Percentiles rank a stretch among this genome's conserved stretches.
Evolutionary conservation across 192 early-diverging fungal species (phyloP).

Genomic region (Rhizophagus prolifer): DNA sequence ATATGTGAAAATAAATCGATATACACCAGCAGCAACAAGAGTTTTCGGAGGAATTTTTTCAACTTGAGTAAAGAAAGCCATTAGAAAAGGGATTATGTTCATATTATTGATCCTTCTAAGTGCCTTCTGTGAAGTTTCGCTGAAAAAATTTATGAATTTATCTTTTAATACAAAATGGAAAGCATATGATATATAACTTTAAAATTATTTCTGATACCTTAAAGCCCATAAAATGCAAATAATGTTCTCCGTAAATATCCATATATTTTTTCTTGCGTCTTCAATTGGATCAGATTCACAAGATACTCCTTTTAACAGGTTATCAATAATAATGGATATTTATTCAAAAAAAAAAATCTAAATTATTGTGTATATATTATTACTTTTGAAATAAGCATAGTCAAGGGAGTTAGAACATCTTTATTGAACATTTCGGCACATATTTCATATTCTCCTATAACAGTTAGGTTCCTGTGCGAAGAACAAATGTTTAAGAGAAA

Average conservation of each 20-base stretch:
- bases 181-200: neutral
- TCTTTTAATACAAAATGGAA: neutral
- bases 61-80: slow-evolving; percentile 62
- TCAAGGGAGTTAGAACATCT: slow-evolving; percentile 55
- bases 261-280: slow-evolving; percentile 45
- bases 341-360: too few relatives aligned
- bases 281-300: slow-evolving; percentile 34
- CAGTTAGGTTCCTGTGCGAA: slow-evolving; percentile 56
- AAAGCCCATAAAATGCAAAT: slow-evolving; percentile 57
- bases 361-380: slow-evolving; percentile 2
- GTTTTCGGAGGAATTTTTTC: slow-evolving; percentile 50
- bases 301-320: slow-evolving; percentile 36
- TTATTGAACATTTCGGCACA: slow-evolving; percentile 57
- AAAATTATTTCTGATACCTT: slow-evolving; percentile 31
- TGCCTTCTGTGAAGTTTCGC: slow-evolving; percentile 70
- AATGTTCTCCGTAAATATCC: slow-evolving; percentile 60
- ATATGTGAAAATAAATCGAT: neutral
- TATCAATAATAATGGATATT: slow-evolving; percentile 35
- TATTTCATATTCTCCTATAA: slow-evolving; percentile 52
- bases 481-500: neutral
- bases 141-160: slow-evolving; percentile 21
- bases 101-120: slow-evolving; percentile 67
- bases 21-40: slow-evolving; percentile 52
- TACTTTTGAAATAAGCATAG: slow-evolving; percentile 48
- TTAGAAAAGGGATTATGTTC: slow-evolving; percentile 61